These are phyloP conservation scores for Colletotrichum godetiae DNA, from an alignment of 2,329 filamentous ascomycete genomes.

Conservation along the genomic window DNA sequence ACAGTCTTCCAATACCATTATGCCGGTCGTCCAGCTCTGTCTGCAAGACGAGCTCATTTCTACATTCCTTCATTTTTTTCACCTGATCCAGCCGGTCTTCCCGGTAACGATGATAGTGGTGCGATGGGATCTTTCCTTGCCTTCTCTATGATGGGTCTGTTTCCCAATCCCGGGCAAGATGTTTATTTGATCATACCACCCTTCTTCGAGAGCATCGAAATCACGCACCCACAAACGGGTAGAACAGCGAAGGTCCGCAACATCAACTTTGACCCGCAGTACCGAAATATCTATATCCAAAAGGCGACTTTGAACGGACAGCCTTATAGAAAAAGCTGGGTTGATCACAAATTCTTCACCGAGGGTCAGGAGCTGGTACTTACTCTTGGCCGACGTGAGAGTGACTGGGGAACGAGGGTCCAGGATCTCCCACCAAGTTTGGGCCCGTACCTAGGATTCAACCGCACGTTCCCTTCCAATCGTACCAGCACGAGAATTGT, in stretches of 20 bases:
- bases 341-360: conserved; percentile 75
- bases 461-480: conserved; percentile 32
- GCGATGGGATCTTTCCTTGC: conserved; percentile 77
- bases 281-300: conserved; percentile 73
- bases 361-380: conserved; percentile 74
- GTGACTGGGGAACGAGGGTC: conserved; percentile 70
- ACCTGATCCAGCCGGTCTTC: conserved; percentile 68
- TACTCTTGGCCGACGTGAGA: conserved; percentile 69
- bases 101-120: conserved; percentile 78
- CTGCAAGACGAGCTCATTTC: conserved; percentile 65
- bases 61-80: conserved; percentile 76
- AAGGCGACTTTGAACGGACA: conserved; percentile 71
- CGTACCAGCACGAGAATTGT: conserved; percentile 1
- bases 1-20: conserved; percentile 78
- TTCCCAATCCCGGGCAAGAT: conserved; percentile 75
- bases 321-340: conserved; percentile 73
- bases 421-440: conserved; percentile 73
- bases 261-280: conserved; percentile 70
- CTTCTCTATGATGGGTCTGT: conserved; percentile 77
- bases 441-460: conserved; percentile 50
- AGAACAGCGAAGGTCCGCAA: conserved; percentile 70
- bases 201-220: conserved; percentile 70
- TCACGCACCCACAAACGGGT: conserved; percentile 68
- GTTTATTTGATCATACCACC: conserved; percentile 79
- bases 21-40: conserved; percentile 69